Conservation (phyloP, 2,329 filamentous ascomycete genomes). For the Aspergillus transmontanensis region DNA sequence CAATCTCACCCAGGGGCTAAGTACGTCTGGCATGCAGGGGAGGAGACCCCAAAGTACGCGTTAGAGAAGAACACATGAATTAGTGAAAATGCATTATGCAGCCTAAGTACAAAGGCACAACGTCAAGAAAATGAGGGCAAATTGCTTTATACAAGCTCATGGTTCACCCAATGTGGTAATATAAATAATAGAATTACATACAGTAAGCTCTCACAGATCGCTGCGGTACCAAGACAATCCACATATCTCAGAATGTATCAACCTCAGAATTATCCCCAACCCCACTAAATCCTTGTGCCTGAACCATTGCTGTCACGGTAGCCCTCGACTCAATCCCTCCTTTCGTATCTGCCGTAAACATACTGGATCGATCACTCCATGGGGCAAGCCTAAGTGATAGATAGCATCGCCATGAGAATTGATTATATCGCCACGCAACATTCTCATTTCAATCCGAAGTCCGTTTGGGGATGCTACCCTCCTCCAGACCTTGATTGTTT, state of each 20-base stretch:
- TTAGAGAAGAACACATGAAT: constrained; percentile 9
- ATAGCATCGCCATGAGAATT: too few relatives aligned
- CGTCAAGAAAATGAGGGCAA: too few relatives aligned
- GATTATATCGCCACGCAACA: too few relatives aligned
- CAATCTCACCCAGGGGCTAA: constrained; percentile 40
- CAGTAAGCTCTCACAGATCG: background rate
- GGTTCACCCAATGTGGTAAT: accelerated
- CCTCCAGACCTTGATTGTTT: too few relatives aligned
- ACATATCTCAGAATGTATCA: too few relatives aligned
- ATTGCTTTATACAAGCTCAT: background rate
- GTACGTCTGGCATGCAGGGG: constrained; percentile 39
- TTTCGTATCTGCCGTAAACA: too few relatives aligned
- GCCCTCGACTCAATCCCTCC: too few relatives aligned
- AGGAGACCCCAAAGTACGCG: constrained; percentile 35
- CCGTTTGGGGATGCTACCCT: too few relatives aligned
- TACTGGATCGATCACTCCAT: too few relatives aligned
- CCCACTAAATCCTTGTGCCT: accelerated
- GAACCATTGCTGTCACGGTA: too few relatives aligned
- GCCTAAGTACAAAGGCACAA: background rate
- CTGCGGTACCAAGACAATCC: background rate
- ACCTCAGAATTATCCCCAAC: background rate
- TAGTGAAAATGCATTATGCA: background rate
- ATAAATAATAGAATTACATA: background rate
- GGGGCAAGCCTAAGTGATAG: too few relatives aligned
- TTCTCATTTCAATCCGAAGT: too few relatives aligned